Percentiles rank a stretch among this genome's conserved stretches.
Conservation (phyloP, 441 rosid species). For the Gossypium trilobum region DNA sequence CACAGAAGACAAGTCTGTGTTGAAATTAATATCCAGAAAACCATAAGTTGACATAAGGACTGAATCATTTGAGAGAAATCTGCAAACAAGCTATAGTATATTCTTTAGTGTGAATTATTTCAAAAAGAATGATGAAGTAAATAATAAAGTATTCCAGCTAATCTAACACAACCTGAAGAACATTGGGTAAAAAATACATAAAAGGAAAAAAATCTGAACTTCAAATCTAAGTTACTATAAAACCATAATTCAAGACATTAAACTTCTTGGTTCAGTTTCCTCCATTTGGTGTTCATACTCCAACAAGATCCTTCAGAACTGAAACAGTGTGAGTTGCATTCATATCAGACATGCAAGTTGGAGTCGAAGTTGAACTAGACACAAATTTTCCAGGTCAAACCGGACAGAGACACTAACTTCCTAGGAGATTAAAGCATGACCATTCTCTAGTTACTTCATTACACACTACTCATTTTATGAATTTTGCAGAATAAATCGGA, state of each 20-base stretch:
- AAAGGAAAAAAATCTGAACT: not conserved
- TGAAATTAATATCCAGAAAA: slow-evolving; percentile 51
- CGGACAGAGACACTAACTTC: not conserved
- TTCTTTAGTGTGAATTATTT: slow-evolving; percentile 27
- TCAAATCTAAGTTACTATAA: not conserved
- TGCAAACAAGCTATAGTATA: slow-evolving; percentile 37
- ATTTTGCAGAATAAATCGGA: not conserved
- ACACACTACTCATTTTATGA: not conserved
- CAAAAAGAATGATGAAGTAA: slow-evolving; percentile 6
- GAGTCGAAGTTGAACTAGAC: not conserved
- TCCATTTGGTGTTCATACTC: not conserved
- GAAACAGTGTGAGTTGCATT: not conserved
- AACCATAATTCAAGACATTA: not conserved
- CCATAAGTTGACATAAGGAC: slow-evolving; percentile 54
- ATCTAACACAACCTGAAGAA: not conserved
- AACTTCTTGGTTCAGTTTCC: not conserved
- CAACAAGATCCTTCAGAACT: not conserved
- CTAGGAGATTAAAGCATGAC: not conserved
- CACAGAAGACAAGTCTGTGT: slow-evolving; percentile 33
- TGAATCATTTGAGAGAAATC: slow-evolving; percentile 69
- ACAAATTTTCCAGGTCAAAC: not conserved
- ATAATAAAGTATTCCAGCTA: not conserved
- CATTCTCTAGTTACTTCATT: not conserved
- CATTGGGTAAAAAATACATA: not conserved
- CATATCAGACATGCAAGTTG: not conserved